phyloP scores from a whole-genome alignment of 2,329 filamentous ascomycete species.

The Aspergillus sp. region DNA sequence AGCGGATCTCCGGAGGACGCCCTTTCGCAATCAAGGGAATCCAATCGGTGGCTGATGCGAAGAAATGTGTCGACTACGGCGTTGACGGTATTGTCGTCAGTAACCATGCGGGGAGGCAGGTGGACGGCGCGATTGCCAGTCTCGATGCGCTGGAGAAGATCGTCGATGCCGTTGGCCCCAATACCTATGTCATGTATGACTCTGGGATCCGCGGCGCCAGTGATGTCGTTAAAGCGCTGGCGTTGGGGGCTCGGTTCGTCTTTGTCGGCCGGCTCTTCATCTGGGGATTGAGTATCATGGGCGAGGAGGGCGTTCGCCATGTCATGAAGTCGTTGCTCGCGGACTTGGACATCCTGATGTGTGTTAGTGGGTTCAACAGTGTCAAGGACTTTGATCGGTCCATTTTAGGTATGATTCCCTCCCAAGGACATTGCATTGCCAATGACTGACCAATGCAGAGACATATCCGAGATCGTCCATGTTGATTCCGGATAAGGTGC shows the following conservation, averaged over 20 bases:
- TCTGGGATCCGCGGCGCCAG: constrained; percentile 48
- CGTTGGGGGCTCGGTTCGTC: constrained; percentile 53
- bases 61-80: constrained; percentile 49
- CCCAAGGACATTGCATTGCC: background rate
- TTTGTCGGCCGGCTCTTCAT: constrained; percentile 54
- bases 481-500: constrained; percentile 26
- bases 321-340: constrained; percentile 54
- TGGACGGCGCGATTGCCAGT: constrained; percentile 51
- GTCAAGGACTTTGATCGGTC: constrained; percentile 44
- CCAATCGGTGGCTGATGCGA: constrained; percentile 57
- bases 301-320: constrained; percentile 52
- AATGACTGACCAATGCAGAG: constrained; percentile 18
- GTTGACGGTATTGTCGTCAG: constrained; percentile 59
- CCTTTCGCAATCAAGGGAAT: constrained; percentile 60
- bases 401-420: constrained; percentile 19
- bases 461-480: constrained; percentile 35
- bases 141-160: constrained; percentile 54
- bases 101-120: constrained; percentile 62
- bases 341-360: constrained; percentile 55
- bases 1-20: constrained; percentile 45
- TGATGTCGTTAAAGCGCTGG: constrained; percentile 53
- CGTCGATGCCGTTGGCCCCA: constrained; percentile 42
- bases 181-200: constrained; percentile 50
- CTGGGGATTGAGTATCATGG: constrained; percentile 51
- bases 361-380: constrained; percentile 46